Percentiles rank a stretch among this genome's conserved stretches.
phyloP scores from a whole-genome alignment of 768 basidiomycete genomes.

The Rhodotorula graminis region DNA sequence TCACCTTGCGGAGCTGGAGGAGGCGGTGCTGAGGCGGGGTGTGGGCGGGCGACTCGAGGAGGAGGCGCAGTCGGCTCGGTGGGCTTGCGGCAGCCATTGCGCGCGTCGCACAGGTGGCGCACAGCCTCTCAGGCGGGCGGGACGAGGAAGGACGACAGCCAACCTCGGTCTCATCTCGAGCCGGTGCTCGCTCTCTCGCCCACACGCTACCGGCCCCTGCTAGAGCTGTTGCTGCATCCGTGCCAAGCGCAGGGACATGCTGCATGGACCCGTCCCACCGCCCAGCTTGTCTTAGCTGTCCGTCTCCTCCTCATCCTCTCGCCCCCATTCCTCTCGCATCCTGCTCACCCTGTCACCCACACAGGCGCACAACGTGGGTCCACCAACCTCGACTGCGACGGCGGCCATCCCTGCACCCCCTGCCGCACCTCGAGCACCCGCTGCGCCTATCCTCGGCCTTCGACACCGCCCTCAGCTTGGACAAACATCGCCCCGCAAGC shows the following conservation, averaged over 20 bases:
- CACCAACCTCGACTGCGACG: slow-evolving; percentile 2
- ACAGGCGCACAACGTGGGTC: neutral
- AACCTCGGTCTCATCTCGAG: neutral
- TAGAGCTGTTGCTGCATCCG: too few species aligned
- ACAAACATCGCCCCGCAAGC: neutral
- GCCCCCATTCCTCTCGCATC: neutral
- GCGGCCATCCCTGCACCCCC: neutral
- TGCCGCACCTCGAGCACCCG: neutral
- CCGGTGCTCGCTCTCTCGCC: too few species aligned
- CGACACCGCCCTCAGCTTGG: slow-evolving; percentile 10
- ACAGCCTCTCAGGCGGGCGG: too few species aligned
- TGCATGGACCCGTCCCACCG: neutral
- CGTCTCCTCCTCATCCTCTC: neutral
- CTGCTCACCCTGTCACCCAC: neutral
- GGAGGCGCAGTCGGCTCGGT: neutral
- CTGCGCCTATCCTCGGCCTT: neutral
- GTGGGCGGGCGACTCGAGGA: neutral
- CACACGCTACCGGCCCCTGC: too few species aligned
- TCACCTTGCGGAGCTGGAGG: slow-evolving; percentile 18
- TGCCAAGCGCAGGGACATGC: neutral
- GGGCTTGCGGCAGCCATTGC: neutral
- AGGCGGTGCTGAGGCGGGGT: neutral
- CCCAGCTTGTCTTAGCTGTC: neutral
- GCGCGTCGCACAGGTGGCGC: neutral
- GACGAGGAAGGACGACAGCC: too few species aligned